phyloP scores from a whole-genome alignment of 192 early-diverging fungal species.

The Funneliformis mosseae region DNA sequence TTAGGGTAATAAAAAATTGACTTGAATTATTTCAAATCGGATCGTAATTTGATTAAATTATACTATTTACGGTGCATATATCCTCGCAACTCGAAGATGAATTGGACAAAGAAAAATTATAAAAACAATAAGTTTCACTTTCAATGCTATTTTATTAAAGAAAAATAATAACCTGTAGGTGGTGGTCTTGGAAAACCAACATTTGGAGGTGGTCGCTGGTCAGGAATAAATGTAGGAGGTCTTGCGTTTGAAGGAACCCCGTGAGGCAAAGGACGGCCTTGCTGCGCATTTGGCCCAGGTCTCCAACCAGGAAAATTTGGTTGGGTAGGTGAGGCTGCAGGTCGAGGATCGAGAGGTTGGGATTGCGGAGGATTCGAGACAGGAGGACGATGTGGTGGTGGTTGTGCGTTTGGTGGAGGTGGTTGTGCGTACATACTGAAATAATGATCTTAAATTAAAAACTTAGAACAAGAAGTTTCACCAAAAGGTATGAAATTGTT shows the following conservation, averaged over 20 bases:
- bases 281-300: conserved; percentile 29
- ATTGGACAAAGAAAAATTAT: background rate
- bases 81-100: conserved; percentile 35
- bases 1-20: background rate
- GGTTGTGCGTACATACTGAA: conserved; percentile 1
- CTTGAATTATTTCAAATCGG: background rate
- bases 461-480: too few relatives aligned
- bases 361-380: conserved; percentile 18
- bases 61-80: background rate
- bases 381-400: conserved; percentile 26
- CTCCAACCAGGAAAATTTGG: conserved; percentile 22
- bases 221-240: conserved; percentile 16
- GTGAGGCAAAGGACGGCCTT: conserved; percentile 38
- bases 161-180: conserved; percentile 40
- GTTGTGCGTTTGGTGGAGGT: conserved; percentile 18
- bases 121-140: conserved; percentile 5
- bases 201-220: conserved; percentile 34
- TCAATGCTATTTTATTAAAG: conserved; percentile 37
- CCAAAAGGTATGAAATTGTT: too few relatives aligned
- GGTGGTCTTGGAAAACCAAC: conserved; percentile 36
- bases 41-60: background rate
- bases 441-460: background rate
- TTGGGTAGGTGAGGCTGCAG: conserved; percentile 10
- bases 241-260: background rate
- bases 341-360: conserved; percentile 21